Evolutionary conservation across 352 stramenopile species (phyloP).

Genomic region (Saprolegnia diclina): DNA sequence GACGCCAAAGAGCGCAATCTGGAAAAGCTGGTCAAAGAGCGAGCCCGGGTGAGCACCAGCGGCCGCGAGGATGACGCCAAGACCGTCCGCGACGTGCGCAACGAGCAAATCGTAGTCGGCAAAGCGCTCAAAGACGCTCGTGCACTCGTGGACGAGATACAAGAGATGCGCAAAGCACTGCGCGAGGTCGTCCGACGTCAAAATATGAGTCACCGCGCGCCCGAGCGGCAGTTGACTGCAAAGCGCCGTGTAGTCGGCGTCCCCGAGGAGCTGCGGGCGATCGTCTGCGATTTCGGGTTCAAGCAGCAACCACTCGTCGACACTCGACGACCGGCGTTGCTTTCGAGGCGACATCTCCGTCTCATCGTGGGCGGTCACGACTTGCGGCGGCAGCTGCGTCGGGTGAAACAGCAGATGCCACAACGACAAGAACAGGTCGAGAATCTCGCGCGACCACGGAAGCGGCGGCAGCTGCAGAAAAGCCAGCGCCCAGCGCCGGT

Average conservation of each 20-base stretch:
- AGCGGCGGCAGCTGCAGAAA: slow-evolving; percentile 76
- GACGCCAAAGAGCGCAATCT: slow-evolving; percentile 63
- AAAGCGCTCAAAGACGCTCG: slow-evolving; percentile 26
- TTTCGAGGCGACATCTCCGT: not conserved
- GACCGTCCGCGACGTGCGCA: slow-evolving; percentile 2
- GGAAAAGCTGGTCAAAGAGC: slow-evolving; percentile 75
- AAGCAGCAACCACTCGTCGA: slow-evolving; percentile 67
- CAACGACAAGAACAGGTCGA: slow-evolving; percentile 84
- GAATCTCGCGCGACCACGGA: slow-evolving; percentile 71
- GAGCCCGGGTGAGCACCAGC: slow-evolving; percentile 1
- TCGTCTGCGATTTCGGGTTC: slow-evolving; percentile 29
- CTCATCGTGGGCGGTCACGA: not conserved
- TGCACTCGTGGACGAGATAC: slow-evolving; percentile 28
- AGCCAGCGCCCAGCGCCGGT: slow-evolving; percentile 69
- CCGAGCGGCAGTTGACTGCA: slow-evolving; percentile 70
- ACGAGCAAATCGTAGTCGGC: slow-evolving; percentile 26
- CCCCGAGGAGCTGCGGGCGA: slow-evolving; percentile 54
- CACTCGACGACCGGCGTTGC: not conserved
- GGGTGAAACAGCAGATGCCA: slow-evolving; percentile 82
- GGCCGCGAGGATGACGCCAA: slow-evolving; percentile 9
- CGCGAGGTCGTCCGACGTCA: not conserved
- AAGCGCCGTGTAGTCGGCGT: slow-evolving; percentile 79
- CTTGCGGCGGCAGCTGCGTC: slow-evolving; percentile 50
- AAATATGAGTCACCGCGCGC: not conserved
- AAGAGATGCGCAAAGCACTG: slow-evolving; percentile 15